Percentiles rank a stretch among this genome's conserved stretches.
Evolutionary conservation across 352 stramenopile species (phyloP).

Genomic region (Aphanomyces invadans): DNA sequence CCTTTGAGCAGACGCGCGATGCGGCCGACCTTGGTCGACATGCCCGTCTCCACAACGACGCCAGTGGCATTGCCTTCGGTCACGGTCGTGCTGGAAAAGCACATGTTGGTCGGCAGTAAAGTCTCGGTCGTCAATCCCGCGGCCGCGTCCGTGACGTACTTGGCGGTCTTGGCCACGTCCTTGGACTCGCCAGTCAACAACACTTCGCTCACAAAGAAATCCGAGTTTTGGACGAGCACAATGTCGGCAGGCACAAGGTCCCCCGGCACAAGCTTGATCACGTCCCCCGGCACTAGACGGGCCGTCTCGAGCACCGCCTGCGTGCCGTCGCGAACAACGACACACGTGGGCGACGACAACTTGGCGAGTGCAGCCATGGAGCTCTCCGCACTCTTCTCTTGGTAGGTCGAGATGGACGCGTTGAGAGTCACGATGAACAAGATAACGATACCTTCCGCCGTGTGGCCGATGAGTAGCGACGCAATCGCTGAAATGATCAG

Average conservation of each 20-base stretch:
- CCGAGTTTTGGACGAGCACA: slow-evolving; percentile 33
- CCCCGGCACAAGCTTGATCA: slow-evolving; percentile 34
- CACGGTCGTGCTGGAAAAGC: no score
- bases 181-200: slow-evolving; percentile 40
- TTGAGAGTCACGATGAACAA: slow-evolving; percentile 77
- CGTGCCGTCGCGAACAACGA: slow-evolving; percentile 35
- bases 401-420: slow-evolving; percentile 78
- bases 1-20: no score
- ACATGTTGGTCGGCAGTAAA: slow-evolving; percentile 78
- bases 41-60: no score
- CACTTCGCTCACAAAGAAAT: slow-evolving; percentile 38
- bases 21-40: no score
- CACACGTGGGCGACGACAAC: slow-evolving; percentile 50
- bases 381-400: slow-evolving; percentile 81
- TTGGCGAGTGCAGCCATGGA: slow-evolving; percentile 58
- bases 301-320: slow-evolving; percentile 29
- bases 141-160: slow-evolving; percentile 65
- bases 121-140: slow-evolving; percentile 76
- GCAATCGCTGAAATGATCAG: no score
- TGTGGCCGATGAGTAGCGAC: no score
- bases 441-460: slow-evolving; percentile 85
- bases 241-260: slow-evolving; percentile 40
- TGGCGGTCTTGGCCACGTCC: slow-evolving; percentile 29
- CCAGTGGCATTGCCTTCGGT: no score
- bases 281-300: slow-evolving; percentile 35